Conservation (phyloP, 2,329 filamentous ascomycete genomes). For the Chaetomium olivaceum region DNA sequence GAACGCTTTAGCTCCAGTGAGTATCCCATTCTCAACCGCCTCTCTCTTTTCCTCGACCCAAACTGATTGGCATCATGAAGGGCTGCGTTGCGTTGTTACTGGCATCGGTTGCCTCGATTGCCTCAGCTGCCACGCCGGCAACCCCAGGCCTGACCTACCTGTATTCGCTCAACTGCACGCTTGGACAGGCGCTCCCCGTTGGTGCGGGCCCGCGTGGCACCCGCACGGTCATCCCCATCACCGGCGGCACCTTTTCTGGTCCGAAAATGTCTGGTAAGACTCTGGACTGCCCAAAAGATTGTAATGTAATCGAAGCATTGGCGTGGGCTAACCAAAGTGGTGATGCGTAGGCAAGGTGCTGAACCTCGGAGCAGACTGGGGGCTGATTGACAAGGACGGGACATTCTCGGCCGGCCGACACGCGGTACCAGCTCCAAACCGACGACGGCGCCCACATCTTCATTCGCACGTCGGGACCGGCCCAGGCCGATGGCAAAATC, state of each 20-base stretch:
- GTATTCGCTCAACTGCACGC: conserved; percentile 36
- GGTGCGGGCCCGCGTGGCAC: conserved; percentile 33
- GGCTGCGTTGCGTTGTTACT: background rate
- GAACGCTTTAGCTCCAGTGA: background rate
- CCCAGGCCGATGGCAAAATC: conserved; percentile 31
- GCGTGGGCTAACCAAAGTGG: conserved; percentile 4
- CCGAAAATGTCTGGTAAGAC: conserved; percentile 32
- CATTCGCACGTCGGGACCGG: conserved; percentile 36
- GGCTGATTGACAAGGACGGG: conserved; percentile 31
- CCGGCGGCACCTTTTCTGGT: conserved; percentile 34
- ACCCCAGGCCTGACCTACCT: conserved; percentile 34
- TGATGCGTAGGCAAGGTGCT: conserved; percentile 32
- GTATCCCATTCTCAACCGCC: background rate
- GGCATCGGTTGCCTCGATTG: background rate
- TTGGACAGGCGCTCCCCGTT: conserved; percentile 30
- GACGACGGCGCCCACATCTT: conserved; percentile 38
- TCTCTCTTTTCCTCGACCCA: background rate
- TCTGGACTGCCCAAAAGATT: background rate
- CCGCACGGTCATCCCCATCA: conserved; percentile 35
- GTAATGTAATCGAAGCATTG: background rate
- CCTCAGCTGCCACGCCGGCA: background rate
- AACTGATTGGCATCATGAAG: background rate
- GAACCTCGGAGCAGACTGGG: conserved; percentile 38
- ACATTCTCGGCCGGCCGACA: conserved; percentile 38
- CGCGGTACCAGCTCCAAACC: conserved; percentile 37